phyloP scores from a whole-genome alignment of 2,329 filamentous ascomycete genomes.

The Pestalotiopsis sp. region DNA sequence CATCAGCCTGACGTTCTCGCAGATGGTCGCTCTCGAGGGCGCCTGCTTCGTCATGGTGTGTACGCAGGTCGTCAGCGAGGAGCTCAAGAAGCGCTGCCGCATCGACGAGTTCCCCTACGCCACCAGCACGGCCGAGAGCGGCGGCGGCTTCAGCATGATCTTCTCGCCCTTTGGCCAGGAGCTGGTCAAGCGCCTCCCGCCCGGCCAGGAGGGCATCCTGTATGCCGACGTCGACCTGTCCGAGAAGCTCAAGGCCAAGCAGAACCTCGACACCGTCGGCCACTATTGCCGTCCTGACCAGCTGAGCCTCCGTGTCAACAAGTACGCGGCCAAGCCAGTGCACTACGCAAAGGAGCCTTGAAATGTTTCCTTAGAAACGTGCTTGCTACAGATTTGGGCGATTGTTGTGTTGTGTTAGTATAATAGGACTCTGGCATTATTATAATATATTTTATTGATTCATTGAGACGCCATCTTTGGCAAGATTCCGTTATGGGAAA shows the following conservation, averaged over 20 bases:
- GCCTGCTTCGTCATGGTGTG: neutral
- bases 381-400: neutral
- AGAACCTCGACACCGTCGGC: neutral
- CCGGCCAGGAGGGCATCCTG: neutral
- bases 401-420: neutral
- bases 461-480: too few species aligned
- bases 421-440: too few species aligned
- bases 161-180: neutral
- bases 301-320: neutral
- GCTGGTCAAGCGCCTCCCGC: neutral
- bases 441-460: too few species aligned
- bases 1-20: neutral
- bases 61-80: neutral
- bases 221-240: neutral
- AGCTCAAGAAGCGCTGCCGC: neutral
- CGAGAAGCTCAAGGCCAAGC: neutral
- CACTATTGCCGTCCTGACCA: neutral
- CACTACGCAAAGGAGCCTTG: neutral
- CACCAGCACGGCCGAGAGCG: neutral
- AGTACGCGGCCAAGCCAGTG: neutral
- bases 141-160: neutral
- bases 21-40: neutral
- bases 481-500: too few species aligned
- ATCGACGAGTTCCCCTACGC: neutral
- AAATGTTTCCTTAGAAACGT: neutral